Conservation (phyloP, 2,329 filamentous ascomycete species). For the Thermothelomyces thermophilus region DNA sequence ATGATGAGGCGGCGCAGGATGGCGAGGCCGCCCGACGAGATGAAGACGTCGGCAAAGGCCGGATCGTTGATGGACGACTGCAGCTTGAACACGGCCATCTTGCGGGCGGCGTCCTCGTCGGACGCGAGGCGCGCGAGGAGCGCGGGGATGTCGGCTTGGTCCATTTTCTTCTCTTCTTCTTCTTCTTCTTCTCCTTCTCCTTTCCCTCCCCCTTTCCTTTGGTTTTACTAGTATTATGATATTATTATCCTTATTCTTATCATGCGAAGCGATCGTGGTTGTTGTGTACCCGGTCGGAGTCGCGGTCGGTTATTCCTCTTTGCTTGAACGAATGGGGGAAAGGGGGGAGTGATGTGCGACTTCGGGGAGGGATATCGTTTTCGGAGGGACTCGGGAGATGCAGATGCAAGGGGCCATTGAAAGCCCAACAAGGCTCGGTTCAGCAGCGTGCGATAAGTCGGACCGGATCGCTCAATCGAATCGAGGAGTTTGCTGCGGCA, state of each 20-base stretch:
- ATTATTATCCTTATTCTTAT: no score
- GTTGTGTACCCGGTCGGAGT: no score
- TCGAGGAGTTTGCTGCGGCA: not conserved
- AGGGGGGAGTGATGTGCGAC: no score
- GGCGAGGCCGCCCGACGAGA: conserved; percentile 76
- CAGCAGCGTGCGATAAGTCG: not conserved
- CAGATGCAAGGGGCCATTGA: no score
- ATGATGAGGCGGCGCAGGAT: conserved; percentile 79
- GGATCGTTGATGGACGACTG: conserved; percentile 94
- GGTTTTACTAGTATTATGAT: no score
- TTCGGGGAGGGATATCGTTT: no score
- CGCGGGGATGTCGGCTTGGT: conserved; percentile 60
- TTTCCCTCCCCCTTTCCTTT: not conserved
- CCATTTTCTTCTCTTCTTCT: conserved; percentile 39
- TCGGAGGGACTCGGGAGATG: not conserved
- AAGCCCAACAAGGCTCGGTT: not conserved
- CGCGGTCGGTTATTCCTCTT: no score
- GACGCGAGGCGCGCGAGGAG: conserved; percentile 58
- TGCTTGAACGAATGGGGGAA: no score
- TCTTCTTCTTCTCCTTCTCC: no score
- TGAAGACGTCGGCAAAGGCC: conserved; percentile 93
- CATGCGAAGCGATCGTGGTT: no score
- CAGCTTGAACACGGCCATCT: conserved; percentile 98
- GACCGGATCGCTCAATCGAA: not conserved
- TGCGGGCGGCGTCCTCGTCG: conserved; percentile 83